Conservation (phyloP, 257 asterid species). For the Nicotiana tomentosiformis region DNA sequence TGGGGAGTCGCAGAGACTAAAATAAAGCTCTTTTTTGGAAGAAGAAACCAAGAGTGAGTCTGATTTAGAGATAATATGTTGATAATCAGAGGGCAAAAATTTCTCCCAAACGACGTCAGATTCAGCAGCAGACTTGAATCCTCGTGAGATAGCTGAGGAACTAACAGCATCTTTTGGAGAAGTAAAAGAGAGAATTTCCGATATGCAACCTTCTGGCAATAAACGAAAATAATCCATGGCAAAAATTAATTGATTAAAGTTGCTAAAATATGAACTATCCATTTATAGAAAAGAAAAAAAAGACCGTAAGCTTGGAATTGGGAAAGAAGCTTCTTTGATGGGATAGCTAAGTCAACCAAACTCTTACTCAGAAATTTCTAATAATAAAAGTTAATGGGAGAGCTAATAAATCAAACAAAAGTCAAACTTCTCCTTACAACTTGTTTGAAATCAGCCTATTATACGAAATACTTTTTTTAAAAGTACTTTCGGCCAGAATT, state of each 20-base stretch:
- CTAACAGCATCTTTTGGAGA: constrained; percentile 15
- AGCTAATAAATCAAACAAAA: too few relatives aligned
- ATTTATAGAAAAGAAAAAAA: too few relatives aligned
- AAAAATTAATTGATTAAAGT: neutral
- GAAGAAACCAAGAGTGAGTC: neutral
- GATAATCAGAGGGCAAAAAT: too few relatives aligned
- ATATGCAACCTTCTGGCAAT: constrained; percentile 20
- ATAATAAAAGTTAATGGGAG: too few relatives aligned
- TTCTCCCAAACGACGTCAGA: neutral
- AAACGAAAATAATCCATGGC: neutral
- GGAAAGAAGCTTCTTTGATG: too few relatives aligned
- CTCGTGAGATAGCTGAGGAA: constrained; percentile 6
- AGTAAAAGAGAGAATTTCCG: constrained; percentile 15
- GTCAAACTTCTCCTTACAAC: too few relatives aligned
- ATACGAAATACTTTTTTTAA: too few relatives aligned
- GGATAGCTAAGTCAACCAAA: too few relatives aligned
- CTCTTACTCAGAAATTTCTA: too few relatives aligned
- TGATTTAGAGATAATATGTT: neutral
- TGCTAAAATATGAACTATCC: neutral
- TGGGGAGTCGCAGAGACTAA: neutral
- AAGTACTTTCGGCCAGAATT: too few relatives aligned
- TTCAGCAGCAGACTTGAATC: constrained; percentile 23
- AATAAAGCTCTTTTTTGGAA: constrained; percentile 12
- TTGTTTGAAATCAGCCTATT: too few relatives aligned
- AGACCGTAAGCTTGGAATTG: too few relatives aligned